A percentile compares a stretch with the other conserved stretches of the same genome.
These are phyloP conservation scores for Hygrocybe punicea DNA, from an alignment of 768 basidiomycete genomes.

Conservation along the genomic window DNA sequence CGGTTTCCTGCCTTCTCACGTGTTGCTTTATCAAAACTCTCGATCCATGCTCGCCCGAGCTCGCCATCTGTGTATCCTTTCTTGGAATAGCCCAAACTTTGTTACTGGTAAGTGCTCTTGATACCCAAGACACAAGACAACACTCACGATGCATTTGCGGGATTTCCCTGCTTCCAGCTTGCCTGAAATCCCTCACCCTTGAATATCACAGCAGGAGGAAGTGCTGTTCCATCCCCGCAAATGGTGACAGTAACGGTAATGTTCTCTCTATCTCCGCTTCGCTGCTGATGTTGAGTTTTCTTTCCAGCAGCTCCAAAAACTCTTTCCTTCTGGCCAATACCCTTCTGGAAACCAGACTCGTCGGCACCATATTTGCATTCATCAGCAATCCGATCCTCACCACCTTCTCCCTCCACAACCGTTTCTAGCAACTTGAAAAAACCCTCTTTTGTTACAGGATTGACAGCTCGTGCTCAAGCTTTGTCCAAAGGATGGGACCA, in stretches of 20 bases:
- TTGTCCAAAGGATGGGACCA: slow-evolving; percentile 16
- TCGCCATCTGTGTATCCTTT: slow-evolving; percentile 38
- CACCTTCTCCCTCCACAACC: slow-evolving; percentile 9
- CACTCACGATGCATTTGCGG: slow-evolving; percentile 22
- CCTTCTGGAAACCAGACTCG: slow-evolving; percentile 15
- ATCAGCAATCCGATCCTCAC: slow-evolving; percentile 7
- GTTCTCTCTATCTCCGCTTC: slow-evolving; percentile 33
- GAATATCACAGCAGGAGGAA: slow-evolving; percentile 31
- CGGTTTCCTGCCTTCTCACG: slow-evolving; percentile 12
- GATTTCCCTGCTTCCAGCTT: slow-evolving; percentile 30
- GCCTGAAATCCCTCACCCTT: slow-evolving; percentile 29
- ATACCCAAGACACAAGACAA: no score
- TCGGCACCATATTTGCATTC: slow-evolving; percentile 11
- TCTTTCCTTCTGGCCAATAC: slow-evolving; percentile 12
- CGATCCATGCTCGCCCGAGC: slow-evolving; percentile 36
- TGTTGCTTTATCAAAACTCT: slow-evolving; percentile 33
- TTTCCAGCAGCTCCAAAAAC: slow-evolving; percentile 17
- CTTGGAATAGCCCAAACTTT: slow-evolving; percentile 22
- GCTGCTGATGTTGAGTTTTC: slow-evolving; percentile 33
- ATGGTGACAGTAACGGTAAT: slow-evolving; percentile 43
- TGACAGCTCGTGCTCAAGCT: slow-evolving; percentile 25
- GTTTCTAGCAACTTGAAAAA: slow-evolving; percentile 35
- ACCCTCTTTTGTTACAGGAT: slow-evolving; percentile 31
- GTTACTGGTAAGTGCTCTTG: not conserved
- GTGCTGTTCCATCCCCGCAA: slow-evolving; percentile 34